These are phyloP conservation scores for Crithidia bombi DNA, from an alignment of 208 protist genomes.

Conservation along the genomic window DNA sequence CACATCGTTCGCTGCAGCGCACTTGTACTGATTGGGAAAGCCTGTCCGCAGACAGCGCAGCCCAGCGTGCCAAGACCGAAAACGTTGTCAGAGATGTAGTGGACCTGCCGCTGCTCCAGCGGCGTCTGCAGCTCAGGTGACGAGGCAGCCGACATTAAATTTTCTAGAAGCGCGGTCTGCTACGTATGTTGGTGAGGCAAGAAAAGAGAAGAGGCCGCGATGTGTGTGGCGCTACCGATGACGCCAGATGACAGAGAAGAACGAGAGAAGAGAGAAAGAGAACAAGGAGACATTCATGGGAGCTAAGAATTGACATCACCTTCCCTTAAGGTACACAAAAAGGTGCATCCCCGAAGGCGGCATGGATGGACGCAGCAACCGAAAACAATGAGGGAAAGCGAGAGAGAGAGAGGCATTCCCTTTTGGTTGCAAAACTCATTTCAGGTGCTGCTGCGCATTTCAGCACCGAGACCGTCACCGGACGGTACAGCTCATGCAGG, in stretches of 20 bases:
- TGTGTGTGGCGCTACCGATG: too few species aligned
- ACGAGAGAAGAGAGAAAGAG: background rate
- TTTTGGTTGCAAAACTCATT: too few species aligned
- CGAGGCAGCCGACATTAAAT: conserved; percentile 8
- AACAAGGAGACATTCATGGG: too few species aligned
- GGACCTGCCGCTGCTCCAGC: conserved; percentile 31
- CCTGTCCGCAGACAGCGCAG: conserved; percentile 73
- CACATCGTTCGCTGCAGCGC: conserved; percentile 28
- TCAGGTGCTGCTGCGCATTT: too few species aligned
- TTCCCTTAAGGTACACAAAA: too few species aligned
- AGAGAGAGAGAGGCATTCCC: conserved; percentile 16
- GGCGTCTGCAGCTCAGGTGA: conserved; percentile 26
- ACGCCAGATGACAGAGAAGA: background rate
- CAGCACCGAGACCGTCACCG: too few species aligned
- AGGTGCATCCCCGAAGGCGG: background rate
- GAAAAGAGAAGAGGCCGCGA: too few species aligned
- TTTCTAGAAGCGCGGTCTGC: background rate
- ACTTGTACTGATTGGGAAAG: conserved; percentile 45
- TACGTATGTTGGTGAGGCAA: background rate
- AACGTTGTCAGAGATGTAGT: conserved; percentile 55
- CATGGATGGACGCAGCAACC: background rate
- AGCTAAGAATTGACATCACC: too few species aligned
- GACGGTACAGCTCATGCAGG: too few species aligned
- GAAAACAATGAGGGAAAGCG: background rate
- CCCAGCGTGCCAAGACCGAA: conserved; percentile 66